Conservation (phyloP, 192 early-diverging fungal species). For the Oehlia diaphana region DNA sequence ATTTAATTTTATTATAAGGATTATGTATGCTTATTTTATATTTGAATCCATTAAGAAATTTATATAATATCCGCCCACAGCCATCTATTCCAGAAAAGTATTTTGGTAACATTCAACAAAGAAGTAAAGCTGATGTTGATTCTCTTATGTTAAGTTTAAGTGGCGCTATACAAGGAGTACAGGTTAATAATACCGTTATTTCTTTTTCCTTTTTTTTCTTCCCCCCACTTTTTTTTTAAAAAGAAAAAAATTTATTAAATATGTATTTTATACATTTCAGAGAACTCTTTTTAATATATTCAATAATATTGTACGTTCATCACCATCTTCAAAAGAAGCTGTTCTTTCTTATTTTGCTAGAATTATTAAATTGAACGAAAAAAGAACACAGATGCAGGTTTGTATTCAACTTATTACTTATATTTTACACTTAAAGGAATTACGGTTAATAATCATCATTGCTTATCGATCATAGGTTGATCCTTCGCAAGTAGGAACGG, state of each 20-base stretch:
- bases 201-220: background rate
- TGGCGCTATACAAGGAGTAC: conserved; percentile 58
- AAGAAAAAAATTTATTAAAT: background rate
- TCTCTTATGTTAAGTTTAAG: conserved; percentile 60
- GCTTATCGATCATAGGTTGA: conserved; percentile 75
- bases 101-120: conserved; percentile 53
- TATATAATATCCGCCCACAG: conserved; percentile 39
- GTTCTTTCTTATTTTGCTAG: conserved; percentile 69
- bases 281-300: conserved; percentile 49
- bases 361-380: conserved; percentile 62
- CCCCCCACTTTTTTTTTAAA: background rate
- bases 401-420: background rate
- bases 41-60: conserved; percentile 5
- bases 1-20: background rate
- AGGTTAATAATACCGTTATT: conserved; percentile 29
- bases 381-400: conserved; percentile 75
- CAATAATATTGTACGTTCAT: conserved; percentile 69
- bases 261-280: background rate
- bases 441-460: background rate
- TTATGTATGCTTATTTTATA: background rate
- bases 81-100: conserved; percentile 47
- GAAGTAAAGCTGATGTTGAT: conserved; percentile 52
- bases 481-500: conserved; percentile 65
- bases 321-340: conserved; percentile 52
- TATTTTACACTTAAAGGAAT: background rate